Conservation (phyloP, 2,329 filamentous ascomycete genomes). For the Aspergillus chevalieri region DNA sequence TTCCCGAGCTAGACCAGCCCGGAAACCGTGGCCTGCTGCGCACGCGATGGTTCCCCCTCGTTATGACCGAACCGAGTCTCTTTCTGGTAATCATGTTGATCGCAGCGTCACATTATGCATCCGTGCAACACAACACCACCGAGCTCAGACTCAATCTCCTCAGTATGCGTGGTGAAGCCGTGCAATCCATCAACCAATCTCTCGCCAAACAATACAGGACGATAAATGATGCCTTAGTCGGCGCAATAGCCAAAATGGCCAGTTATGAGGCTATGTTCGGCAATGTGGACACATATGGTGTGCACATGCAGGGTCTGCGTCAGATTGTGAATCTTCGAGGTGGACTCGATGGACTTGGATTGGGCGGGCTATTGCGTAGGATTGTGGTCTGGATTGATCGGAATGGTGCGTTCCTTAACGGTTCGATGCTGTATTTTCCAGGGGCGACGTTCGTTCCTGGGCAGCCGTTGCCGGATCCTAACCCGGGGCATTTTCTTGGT, state of each 20-base stretch:
- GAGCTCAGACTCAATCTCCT: conserved; percentile 28
- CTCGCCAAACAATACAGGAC: conserved; percentile 23
- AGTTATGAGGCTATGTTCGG: conserved; percentile 50
- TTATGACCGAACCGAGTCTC: conserved; percentile 35
- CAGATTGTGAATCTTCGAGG: conserved; percentile 42
- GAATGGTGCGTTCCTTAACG: conserved; percentile 35
- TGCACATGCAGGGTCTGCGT: conserved; percentile 45
- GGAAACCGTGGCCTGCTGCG: conserved; percentile 30
- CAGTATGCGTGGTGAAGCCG: conserved; percentile 40
- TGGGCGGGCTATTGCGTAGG: conserved; percentile 42
- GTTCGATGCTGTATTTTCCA: conserved; percentile 28
- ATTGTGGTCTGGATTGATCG: conserved; percentile 47
- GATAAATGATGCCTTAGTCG: conserved; percentile 41
- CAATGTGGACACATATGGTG: conserved; percentile 35
- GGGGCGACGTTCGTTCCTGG: conserved; percentile 21
- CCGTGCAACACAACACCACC: conserved; percentile 16
- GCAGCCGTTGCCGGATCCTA: conserved; percentile 20
- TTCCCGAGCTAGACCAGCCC: conserved; percentile 37
- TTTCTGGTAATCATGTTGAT: conserved; percentile 40
- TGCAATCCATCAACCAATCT: conserved; percentile 39
- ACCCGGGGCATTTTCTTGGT: conserved; percentile 30
- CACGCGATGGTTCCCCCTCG: conserved; percentile 37
- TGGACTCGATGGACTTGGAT: conserved; percentile 38
- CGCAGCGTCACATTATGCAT: conserved; percentile 37
- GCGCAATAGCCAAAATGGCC: conserved; percentile 48